phyloP scores from a whole-genome alignment of 2,329 filamentous ascomycete species.

The Xylariales sp. region DNA sequence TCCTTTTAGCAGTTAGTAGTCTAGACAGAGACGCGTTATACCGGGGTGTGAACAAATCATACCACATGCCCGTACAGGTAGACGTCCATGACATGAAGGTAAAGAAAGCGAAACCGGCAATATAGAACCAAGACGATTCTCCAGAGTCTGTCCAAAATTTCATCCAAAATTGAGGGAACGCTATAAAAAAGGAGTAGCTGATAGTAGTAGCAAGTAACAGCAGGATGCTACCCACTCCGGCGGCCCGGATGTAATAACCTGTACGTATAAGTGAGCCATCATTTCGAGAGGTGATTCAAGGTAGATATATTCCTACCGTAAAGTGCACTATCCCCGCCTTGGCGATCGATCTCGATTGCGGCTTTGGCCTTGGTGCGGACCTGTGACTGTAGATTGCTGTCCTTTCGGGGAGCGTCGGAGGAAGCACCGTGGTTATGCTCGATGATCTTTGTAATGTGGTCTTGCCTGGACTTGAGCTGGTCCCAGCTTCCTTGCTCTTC shows the following conservation, averaged over 20 bases:
- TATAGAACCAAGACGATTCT: slow-evolving; percentile 22
- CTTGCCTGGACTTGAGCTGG: slow-evolving; percentile 17
- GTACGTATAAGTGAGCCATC: not conserved
- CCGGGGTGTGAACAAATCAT: too few species aligned
- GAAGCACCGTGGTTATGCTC: not conserved
- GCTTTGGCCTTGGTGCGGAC: slow-evolving; percentile 8
- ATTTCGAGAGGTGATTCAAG: too few species aligned
- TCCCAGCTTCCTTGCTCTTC: slow-evolving; percentile 34
- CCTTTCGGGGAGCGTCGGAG: too few species aligned
- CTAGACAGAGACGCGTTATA: too few species aligned
- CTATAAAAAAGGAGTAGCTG: slow-evolving; percentile 28
- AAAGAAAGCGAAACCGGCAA: slow-evolving; percentile 29
- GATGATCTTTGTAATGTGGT: not conserved
- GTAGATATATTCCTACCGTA: too few species aligned
- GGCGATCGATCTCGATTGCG: slow-evolving; percentile 14
- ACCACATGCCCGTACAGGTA: slow-evolving; percentile 31
- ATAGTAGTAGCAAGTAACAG: slow-evolving; percentile 19
- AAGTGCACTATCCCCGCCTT: slow-evolving; percentile 28
- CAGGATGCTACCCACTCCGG: slow-evolving; percentile 20
- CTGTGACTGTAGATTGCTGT: not conserved
- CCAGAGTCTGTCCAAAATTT: slow-evolving; percentile 32
- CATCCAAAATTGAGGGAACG: slow-evolving; percentile 32
- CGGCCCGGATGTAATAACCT: slow-evolving; percentile 27
- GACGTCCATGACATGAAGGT: slow-evolving; percentile 29
- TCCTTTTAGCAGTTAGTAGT: slow-evolving; percentile 17